Percentiles rank a stretch among this genome's conserved stretches.
phyloP scores from a whole-genome alignment of 1,284 basidiomycete genomes.

The Mycosarcoma maydis region DNA sequence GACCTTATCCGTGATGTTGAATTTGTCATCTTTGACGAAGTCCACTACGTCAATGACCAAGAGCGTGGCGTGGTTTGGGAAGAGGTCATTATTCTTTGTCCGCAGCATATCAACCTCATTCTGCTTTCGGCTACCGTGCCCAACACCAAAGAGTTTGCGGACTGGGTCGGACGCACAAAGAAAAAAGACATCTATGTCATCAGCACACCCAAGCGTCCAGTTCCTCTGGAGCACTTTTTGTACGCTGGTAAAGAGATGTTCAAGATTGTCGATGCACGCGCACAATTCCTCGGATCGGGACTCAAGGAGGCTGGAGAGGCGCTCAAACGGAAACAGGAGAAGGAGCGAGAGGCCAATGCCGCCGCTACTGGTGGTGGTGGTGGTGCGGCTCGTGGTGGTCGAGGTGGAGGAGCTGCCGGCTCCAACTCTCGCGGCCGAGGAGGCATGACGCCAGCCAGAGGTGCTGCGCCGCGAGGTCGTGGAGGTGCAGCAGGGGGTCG shows the following conservation, averaged over 20 bases:
- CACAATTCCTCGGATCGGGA: constrained; percentile 73
- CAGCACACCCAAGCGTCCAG: constrained; percentile 93
- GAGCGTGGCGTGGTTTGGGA: constrained; percentile 99
- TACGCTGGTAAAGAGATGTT: constrained; percentile 90
- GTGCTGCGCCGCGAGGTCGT: constrained; percentile 67
- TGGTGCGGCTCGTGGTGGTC: constrained; percentile 73
- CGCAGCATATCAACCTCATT: constrained; percentile 69
- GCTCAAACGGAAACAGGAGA: constrained; percentile 91
- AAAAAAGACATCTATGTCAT: constrained; percentile 99
- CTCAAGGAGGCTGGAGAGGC: constrained; percentile 85
- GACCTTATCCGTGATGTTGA: constrained; percentile 98
- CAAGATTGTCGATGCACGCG: constrained; percentile 88
- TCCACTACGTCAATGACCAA: constrained; percentile 99
- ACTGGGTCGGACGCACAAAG: constrained; percentile 99
- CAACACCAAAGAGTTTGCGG: constrained; percentile 97
- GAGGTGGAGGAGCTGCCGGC: constrained; percentile 51
- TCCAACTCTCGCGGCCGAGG: constrained; percentile 48
- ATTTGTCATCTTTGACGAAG: constrained; percentile 99
- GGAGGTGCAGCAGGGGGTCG: constrained; percentile 71
- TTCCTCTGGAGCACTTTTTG: constrained; percentile 95
- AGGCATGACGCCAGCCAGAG: constrained; percentile 58
- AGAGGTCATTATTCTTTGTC: constrained; percentile 86
- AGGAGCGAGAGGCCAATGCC: constrained; percentile 83
- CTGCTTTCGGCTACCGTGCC: constrained; percentile 97
- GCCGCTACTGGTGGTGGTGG: constrained; percentile 75